Percentiles rank a stretch among this genome's conserved stretches.
phyloP scores from a whole-genome alignment of 106 monocot genomes.

The Gastrodia elata region DNA sequence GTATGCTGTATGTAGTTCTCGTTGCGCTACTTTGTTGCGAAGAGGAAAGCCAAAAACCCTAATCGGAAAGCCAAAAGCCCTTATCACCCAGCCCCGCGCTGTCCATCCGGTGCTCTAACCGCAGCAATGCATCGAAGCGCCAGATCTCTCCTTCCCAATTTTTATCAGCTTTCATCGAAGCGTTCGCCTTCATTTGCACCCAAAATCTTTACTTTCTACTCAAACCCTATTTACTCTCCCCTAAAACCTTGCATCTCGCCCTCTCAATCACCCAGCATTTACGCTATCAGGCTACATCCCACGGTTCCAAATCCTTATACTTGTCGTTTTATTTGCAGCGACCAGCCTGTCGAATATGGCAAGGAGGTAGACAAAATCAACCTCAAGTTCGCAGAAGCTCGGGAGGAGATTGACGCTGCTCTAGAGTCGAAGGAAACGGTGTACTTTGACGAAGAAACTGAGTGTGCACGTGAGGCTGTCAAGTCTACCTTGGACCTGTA shows the following conservation, averaged over 20 bases:
- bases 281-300: not conserved
- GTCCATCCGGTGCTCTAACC: not conserved
- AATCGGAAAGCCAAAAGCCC: not conserved
- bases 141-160: conserved; percentile 17
- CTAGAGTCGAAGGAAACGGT: conserved; percentile 98
- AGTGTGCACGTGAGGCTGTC: conserved; percentile 84
- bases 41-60: no score
- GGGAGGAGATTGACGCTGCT: conserved; percentile 96
- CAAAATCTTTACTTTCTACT: not conserved
- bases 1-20: no score
- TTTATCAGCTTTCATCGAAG: not conserved
- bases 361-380: conserved; percentile 93
- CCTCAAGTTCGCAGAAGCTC: conserved; percentile 90
- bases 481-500: conserved; percentile 50
- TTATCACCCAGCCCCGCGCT: not conserved
- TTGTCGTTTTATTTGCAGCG: conserved; percentile 17
- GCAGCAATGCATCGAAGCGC: conserved; percentile 20
- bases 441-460: conserved; percentile 93
- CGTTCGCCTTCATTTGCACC: not conserved
- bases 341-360: conserved; percentile 20
- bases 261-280: not conserved
- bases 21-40: no score
- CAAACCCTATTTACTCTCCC: not conserved
- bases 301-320: not conserved
- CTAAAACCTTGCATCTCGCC: not conserved